Percentiles rank a stretch among this genome's conserved stretches.
phyloP scores from a whole-genome alignment of 305 asterid species.

The Fraxinus angustifolia region DNA sequence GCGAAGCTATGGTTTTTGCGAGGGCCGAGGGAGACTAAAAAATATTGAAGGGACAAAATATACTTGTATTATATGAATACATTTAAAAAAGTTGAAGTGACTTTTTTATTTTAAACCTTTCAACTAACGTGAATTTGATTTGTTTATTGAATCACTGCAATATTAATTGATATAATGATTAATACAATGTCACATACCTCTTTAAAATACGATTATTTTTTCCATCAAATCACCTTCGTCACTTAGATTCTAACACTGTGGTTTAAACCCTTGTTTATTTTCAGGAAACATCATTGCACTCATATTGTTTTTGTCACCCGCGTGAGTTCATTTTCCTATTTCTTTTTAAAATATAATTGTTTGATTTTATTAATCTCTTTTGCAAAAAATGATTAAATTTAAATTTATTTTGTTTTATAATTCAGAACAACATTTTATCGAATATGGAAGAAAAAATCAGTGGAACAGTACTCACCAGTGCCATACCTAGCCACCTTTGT shows the following conservation, averaged over 20 bases:
- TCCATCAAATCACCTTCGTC: too few relatives aligned
- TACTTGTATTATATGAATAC: not conserved
- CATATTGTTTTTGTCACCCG: constrained; percentile 36
- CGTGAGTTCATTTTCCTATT: constrained; percentile 23
- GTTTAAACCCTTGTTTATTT: not conserved
- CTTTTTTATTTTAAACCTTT: not conserved
- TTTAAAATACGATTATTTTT: too few relatives aligned
- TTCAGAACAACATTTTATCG: constrained; percentile 65
- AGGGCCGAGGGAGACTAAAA: not conserved
- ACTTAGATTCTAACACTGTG: too few relatives aligned
- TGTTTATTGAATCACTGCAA: not conserved
- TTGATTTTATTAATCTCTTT: not conserved
- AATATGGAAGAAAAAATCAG: constrained; percentile 69
- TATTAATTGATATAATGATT: too few relatives aligned
- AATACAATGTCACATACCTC: too few relatives aligned
- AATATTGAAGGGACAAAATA: not conserved
- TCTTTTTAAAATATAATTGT: not conserved
- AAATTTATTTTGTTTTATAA: not conserved
- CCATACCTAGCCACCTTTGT: constrained; percentile 80
- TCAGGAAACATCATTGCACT: constrained; percentile 46
- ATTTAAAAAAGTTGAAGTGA: not conserved
- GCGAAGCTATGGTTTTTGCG: not conserved
- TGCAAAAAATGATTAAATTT: not conserved
- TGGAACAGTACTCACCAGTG: constrained; percentile 72
- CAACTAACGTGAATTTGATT: not conserved